These are phyloP conservation scores for Porogramme epimiltina DNA, from an alignment of 1,284 basidiomycete genomes.

Conservation along the genomic window DNA sequence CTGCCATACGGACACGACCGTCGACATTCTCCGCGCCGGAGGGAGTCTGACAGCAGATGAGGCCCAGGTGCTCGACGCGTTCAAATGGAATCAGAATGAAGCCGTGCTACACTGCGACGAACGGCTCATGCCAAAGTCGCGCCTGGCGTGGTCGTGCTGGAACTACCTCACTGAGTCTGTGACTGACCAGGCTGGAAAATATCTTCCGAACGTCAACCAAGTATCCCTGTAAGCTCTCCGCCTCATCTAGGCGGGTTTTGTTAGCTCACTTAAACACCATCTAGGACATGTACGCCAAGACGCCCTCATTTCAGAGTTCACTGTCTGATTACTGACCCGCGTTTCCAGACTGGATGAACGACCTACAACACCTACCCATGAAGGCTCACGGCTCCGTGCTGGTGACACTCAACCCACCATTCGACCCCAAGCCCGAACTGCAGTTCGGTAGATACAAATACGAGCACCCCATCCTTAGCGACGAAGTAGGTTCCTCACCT, in stretches of 20 bases:
- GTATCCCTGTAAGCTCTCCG: slow-evolving; percentile 64
- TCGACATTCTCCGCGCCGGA: slow-evolving; percentile 60
- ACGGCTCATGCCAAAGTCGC: slow-evolving; percentile 68
- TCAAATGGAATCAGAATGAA: slow-evolving; percentile 73
- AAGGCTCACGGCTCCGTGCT: slow-evolving; percentile 65
- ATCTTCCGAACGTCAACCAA: slow-evolving; percentile 55
- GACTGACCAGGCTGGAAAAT: slow-evolving; percentile 35
- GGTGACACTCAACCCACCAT: slow-evolving; percentile 79
- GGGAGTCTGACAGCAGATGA: slow-evolving; percentile 57
- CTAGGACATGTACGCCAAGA: background rate
- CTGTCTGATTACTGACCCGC: background rate
- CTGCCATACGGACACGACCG: slow-evolving; percentile 71
- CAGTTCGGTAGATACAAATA: slow-evolving; percentile 61
- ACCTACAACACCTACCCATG: slow-evolving; percentile 70
- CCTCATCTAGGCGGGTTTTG: background rate
- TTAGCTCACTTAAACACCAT: slow-evolving; percentile 23
- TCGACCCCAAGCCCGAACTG: slow-evolving; percentile 54
- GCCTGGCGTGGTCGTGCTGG: slow-evolving; percentile 73
- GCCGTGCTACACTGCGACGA: slow-evolving; percentile 72
- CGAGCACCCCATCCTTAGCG: slow-evolving; percentile 68
- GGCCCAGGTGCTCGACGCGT: slow-evolving; percentile 55
- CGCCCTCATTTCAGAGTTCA: background rate
- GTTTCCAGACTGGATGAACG: slow-evolving; percentile 71
- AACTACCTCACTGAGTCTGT: slow-evolving; percentile 67
- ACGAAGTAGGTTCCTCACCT: slow-evolving; percentile 36